Percentiles rank a stretch among this genome's conserved stretches.
phyloP scores from a whole-genome alignment of 768 basidiomycete species.

The Glaciozyma antarctica region DNA sequence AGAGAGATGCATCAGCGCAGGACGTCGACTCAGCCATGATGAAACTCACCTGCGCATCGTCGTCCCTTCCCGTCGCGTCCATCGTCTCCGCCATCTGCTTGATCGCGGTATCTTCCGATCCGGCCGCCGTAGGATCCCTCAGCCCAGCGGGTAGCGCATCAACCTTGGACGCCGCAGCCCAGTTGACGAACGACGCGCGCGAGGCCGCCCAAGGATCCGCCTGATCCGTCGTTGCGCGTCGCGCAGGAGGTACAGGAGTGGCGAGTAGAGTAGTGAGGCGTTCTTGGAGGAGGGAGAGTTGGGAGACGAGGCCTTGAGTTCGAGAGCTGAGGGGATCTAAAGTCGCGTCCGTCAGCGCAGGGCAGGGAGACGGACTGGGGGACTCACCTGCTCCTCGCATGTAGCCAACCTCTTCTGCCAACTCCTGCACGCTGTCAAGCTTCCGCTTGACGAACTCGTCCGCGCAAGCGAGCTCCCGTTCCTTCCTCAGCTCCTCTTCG shows the following conservation, averaged over 20 bases:
- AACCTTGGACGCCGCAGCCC: constrained; percentile 23
- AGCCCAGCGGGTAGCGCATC: not conserved
- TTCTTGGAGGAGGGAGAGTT: constrained; percentile 11
- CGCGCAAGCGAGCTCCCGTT: constrained; percentile 19
- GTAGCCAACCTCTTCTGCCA: constrained; percentile 22
- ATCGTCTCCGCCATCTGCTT: not conserved
- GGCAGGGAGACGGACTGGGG: too few relatives aligned
- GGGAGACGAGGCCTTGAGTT: constrained; percentile 4
- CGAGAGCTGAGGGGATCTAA: constrained; percentile 1
- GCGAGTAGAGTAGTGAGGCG: constrained; percentile 13
- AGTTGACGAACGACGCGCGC: constrained; percentile 24
- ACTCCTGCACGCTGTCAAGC: not conserved
- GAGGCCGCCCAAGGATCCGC: constrained; percentile 10
- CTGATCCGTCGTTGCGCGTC: not conserved
- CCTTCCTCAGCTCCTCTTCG: constrained; percentile 30
- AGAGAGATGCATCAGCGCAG: too few relatives aligned
- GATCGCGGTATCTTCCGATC: not conserved
- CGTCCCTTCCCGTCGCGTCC: constrained; percentile 4
- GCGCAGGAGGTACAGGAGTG: constrained; percentile 6
- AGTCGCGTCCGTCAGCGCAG: not conserved
- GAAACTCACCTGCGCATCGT: constrained; percentile 21
- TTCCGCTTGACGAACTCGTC: constrained; percentile 26
- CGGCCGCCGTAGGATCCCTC: not conserved
- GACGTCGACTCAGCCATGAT: too few relatives aligned
- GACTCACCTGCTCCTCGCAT: constrained; percentile 16